Evolutionary conservation across 2,329 filamentous ascomycete species (phyloP).

Genomic region (Monosporascus sp.): DNA sequence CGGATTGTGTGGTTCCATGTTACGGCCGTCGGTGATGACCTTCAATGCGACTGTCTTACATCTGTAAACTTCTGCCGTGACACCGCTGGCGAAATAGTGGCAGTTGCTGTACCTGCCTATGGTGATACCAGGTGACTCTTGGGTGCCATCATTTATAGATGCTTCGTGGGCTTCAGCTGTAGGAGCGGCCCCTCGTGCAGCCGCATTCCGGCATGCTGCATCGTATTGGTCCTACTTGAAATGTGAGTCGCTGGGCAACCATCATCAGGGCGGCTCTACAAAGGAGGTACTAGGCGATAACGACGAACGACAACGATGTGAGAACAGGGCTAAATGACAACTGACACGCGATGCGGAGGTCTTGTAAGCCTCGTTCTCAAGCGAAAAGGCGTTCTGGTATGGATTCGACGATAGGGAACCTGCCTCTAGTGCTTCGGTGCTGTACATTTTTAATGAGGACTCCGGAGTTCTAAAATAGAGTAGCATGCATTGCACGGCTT

Average conservation of each 20-base stretch:
- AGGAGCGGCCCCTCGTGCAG: conserved; percentile 23
- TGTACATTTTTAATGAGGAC: conserved; percentile 10
- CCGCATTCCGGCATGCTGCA: conserved; percentile 30
- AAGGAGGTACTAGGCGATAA: conserved; percentile 2
- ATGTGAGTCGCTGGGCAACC: conserved; percentile 4
- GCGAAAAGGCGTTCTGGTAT: conserved; percentile 49
- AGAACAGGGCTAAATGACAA: conserved; percentile 1
- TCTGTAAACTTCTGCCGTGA: conserved; percentile 81
- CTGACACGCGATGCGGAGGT: conserved; percentile 53
- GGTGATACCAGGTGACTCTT: conserved; percentile 30
- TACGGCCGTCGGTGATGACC: conserved; percentile 69
- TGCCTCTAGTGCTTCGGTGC: conserved; percentile 20
- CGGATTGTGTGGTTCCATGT: conserved; percentile 78
- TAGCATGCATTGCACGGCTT: conserved; percentile 26
- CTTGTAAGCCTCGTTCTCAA: conserved; percentile 62
- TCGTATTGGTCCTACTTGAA: conserved; percentile 53
- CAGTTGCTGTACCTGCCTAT: conserved; percentile 53
- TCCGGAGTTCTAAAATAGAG: background rate
- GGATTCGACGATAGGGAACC: conserved; percentile 15
- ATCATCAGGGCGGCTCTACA: background rate
- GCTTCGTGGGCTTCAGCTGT: conserved; percentile 13
- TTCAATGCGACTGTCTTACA: conserved; percentile 67
- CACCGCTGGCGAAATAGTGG: conserved; percentile 55
- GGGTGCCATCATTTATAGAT: conserved; percentile 2
- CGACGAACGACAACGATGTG: conserved; percentile 1